A percentile compares a stretch with the other conserved stretches of the same genome.
phyloP scores from a whole-genome alignment of 805 yeast species.

The Pichia membranifaciens region DNA sequence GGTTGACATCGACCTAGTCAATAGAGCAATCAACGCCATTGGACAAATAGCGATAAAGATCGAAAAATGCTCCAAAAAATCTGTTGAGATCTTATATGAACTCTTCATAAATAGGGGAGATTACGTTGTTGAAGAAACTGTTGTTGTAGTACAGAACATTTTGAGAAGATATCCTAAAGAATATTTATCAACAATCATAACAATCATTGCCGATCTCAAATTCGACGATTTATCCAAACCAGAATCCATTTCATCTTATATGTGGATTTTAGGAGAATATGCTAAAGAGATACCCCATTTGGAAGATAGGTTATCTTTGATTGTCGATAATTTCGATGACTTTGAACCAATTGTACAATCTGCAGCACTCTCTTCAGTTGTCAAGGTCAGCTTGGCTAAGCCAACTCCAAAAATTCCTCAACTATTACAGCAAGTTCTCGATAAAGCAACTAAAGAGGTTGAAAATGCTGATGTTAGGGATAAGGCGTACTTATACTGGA shows the following conservation, averaged over 20 bases:
- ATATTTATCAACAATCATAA: constrained; percentile 45
- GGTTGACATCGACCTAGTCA: constrained; percentile 73
- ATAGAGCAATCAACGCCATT: constrained; percentile 58
- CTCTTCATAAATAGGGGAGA: constrained; percentile 58
- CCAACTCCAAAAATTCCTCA: constrained; percentile 32
- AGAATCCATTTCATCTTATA: constrained; percentile 52
- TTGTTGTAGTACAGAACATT: constrained; percentile 57
- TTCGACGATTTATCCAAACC: constrained; percentile 41
- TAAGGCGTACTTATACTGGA: constrained; percentile 75
- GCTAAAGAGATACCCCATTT: constrained; percentile 54
- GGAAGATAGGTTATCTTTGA: constrained; percentile 38
- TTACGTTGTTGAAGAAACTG: constrained; percentile 54
- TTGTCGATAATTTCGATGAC: constrained; percentile 50
- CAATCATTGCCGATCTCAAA: constrained; percentile 43
- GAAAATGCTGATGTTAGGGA: constrained; percentile 77
- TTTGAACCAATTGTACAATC: constrained; percentile 58
- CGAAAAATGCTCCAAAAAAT: constrained; percentile 45
- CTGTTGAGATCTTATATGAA: constrained; percentile 55
- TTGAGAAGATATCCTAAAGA: constrained; percentile 60
- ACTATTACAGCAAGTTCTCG: constrained; percentile 53
- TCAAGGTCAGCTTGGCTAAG: constrained; percentile 42
- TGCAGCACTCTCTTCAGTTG: constrained; percentile 53
- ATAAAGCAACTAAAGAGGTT: constrained; percentile 55
- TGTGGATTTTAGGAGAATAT: constrained; percentile 71
- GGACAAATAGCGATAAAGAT: constrained; percentile 69